These are phyloP conservation scores for Parasarocladium wereldwijsianum DNA, from an alignment of 2,329 filamentous ascomycete species.

Conservation along the genomic window DNA sequence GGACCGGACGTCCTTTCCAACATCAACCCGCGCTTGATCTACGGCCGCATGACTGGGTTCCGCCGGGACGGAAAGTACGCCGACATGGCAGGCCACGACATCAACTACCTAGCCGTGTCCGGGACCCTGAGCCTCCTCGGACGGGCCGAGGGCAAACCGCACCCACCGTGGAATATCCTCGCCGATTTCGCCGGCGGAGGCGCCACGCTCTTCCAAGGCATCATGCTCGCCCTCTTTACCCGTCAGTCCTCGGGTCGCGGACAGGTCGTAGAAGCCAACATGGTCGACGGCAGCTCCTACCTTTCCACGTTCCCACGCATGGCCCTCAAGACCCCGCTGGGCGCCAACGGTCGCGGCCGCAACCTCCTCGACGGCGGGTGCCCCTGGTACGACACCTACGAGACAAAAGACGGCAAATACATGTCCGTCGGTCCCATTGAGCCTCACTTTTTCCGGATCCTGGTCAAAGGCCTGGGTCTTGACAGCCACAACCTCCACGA, in stretches of 20 bases:
- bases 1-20: slow-evolving; percentile 52
- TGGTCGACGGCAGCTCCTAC: slow-evolving; percentile 82
- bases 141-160: slow-evolving; percentile 51
- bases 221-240: slow-evolving; percentile 64
- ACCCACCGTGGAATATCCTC: slow-evolving; percentile 69
- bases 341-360: slow-evolving; percentile 49
- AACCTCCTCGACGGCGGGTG: slow-evolving; percentile 75
- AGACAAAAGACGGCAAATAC: slow-evolving; percentile 62
- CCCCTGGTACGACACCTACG: slow-evolving; percentile 83
- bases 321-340: slow-evolving; percentile 45
- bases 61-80: slow-evolving; percentile 73
- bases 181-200: slow-evolving; percentile 89
- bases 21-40: slow-evolving; percentile 61
- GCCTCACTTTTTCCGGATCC: slow-evolving; percentile 61
- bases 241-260: slow-evolving; percentile 51
- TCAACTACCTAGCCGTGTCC: slow-evolving; percentile 87
- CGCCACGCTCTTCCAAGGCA: slow-evolving; percentile 64
- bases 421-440: slow-evolving; percentile 88
- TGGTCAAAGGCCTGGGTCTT: slow-evolving; percentile 55
- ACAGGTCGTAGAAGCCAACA: slow-evolving; percentile 89
- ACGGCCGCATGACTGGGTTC: slow-evolving; percentile 83
- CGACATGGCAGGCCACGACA: slow-evolving; percentile 86
- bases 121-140: slow-evolving; percentile 70
- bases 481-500: slow-evolving; percentile 32
- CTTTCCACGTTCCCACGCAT: slow-evolving; percentile 66